Evolutionary conservation across 768 basidiomycete species (phyloP).

Genomic region (Polyporus arcularius): DNA sequence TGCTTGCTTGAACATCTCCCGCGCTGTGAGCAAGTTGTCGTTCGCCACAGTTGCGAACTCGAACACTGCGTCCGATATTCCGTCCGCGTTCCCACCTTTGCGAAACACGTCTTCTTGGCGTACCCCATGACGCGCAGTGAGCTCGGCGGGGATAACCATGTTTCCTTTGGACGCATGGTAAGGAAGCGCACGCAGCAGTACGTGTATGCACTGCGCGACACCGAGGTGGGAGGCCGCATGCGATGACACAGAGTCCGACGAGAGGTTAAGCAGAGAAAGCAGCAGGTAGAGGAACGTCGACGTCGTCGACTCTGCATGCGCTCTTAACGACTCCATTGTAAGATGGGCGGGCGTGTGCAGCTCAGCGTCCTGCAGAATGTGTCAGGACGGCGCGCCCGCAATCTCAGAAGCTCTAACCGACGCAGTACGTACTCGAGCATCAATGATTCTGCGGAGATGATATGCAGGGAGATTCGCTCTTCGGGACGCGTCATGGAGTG

Average conservation of each 20-base stretch:
- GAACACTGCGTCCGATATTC: conserved; percentile 76
- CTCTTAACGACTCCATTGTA: conserved; percentile 65
- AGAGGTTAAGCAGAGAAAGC: conserved; percentile 63
- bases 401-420: conserved; percentile 8
- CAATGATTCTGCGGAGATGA: conserved; percentile 80
- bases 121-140: conserved; percentile 77
- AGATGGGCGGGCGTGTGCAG: conserved; percentile 63
- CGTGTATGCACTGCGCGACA: conserved; percentile 67
- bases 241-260: conserved; percentile 53
- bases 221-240: conserved; percentile 87
- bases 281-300: conserved; percentile 78
- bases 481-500: conserved; percentile 59
- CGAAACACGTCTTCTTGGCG: conserved; percentile 80
- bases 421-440: conserved; percentile 66
- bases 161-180: conserved; percentile 72
- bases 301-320: conserved; percentile 79
- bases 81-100: conserved; percentile 50
- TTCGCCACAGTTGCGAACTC: conserved; percentile 82
- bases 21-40: conserved; percentile 76
- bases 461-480: conserved; percentile 60
- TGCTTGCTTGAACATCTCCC: conserved; percentile 62
- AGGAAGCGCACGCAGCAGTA: conserved; percentile 74
- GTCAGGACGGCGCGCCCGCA: conserved; percentile 11
- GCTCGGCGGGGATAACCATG: conserved; percentile 79
- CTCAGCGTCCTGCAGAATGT: conserved; percentile 29